A percentile compares a stretch with the other conserved stretches of the same genome.
Conservation (phyloP, 129 eudicot genomes). For the Flaveria robusta region DNA sequence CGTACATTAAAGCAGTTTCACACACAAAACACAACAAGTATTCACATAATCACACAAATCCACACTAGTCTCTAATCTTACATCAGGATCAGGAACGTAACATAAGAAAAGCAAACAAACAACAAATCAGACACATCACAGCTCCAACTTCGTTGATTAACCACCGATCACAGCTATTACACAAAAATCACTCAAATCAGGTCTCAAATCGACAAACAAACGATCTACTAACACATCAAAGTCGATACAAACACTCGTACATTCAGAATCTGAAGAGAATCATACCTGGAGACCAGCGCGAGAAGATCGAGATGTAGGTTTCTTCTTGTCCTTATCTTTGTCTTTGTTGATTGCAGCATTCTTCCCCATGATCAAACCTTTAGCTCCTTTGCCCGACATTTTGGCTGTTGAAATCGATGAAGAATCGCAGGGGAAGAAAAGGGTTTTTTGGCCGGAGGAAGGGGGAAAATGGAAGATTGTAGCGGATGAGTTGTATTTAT, state of each 20-base stretch:
- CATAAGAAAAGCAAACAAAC: not conserved
- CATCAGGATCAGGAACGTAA: not conserved
- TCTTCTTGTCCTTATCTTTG: constrained; percentile 81
- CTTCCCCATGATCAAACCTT: constrained; percentile 72
- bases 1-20: not conserved
- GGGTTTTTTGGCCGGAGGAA: not conserved
- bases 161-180: not conserved
- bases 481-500: constrained; percentile 27
- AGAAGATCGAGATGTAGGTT: constrained; percentile 79
- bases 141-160: not conserved
- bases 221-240: not conserved
- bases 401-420: constrained; percentile 1
- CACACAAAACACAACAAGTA: not conserved
- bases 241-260: not conserved
- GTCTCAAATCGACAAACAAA: not conserved
- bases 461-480: not conserved
- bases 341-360: constrained; percentile 57
- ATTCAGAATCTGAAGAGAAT: not conserved
- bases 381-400: constrained; percentile 92
- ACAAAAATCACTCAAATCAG: not conserved
- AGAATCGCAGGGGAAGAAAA: not conserved
- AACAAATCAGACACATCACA: not conserved
- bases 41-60: not conserved
- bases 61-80: not conserved
- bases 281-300: constrained; percentile 87